Percentiles rank a stretch among this genome's conserved stretches.
Conservation (phyloP, 495 filamentous ascomycete genomes). For the Neurospora sp. region DNA sequence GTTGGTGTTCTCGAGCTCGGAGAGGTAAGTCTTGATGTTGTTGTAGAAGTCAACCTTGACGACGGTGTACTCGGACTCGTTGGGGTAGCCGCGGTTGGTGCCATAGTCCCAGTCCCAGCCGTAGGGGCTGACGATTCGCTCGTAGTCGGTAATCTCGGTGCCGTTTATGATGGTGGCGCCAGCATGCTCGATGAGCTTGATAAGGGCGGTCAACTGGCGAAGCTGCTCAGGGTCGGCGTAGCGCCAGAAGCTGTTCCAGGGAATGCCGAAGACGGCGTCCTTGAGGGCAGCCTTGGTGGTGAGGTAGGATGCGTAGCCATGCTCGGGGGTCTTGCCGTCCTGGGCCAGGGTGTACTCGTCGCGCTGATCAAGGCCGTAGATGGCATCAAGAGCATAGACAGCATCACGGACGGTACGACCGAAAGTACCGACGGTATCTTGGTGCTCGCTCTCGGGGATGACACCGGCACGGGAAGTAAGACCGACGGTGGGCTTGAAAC, state of each 20-base stretch:
- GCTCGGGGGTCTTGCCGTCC: constrained; percentile 34
- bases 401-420: constrained; percentile 58
- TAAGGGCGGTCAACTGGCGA: constrained; percentile 38
- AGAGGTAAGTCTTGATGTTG: constrained; percentile 55
- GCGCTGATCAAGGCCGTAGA: constrained; percentile 35
- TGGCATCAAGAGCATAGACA: constrained; percentile 53
- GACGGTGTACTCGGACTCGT: constrained; percentile 62
- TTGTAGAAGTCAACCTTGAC: constrained; percentile 74
- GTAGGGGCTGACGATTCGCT: constrained; percentile 48
- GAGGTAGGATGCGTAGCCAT: constrained; percentile 48
- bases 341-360: constrained; percentile 45
- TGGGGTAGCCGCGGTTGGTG: constrained; percentile 48
- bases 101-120: constrained; percentile 71
- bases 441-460: constrained; percentile 54
- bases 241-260: constrained; percentile 60
- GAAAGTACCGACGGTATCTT: constrained; percentile 60
- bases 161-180: constrained; percentile 62
- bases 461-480: constrained; percentile 53
- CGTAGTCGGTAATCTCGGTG: constrained; percentile 54
- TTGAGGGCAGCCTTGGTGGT: constrained; percentile 41
- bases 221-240: constrained; percentile 44
- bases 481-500: constrained; percentile 61
- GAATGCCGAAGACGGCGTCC: constrained; percentile 57
- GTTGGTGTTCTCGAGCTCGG: constrained; percentile 52
- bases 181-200: constrained; percentile 44